Percentiles rank a stretch among this genome's conserved stretches.
Conservation (phyloP, 75 land plant species). For the Sequoiadendron giganteum region DNA sequence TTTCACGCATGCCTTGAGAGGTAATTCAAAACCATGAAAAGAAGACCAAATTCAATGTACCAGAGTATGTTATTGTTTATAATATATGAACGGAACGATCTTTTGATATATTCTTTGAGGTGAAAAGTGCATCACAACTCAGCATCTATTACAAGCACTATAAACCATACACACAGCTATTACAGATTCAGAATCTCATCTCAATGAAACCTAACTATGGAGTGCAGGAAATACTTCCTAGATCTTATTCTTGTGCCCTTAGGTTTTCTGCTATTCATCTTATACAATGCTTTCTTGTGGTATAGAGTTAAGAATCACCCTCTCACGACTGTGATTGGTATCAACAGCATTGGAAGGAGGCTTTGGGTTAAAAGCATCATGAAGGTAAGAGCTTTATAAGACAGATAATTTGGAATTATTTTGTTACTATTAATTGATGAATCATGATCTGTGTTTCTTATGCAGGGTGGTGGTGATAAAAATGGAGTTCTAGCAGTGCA, state of each 20-base stretch:
- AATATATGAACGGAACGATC: not conserved
- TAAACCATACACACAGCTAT: not conserved
- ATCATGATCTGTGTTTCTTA: not conserved
- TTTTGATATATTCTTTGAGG: not conserved
- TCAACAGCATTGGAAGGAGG: constrained; percentile 52
- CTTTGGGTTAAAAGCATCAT: constrained; percentile 70
- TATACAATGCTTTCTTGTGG: constrained; percentile 59
- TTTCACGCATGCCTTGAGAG: no score
- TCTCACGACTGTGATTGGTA: constrained; percentile 55
- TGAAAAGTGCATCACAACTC: not conserved
- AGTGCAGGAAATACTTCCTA: constrained; percentile 53
- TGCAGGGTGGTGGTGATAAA: constrained; percentile 66
- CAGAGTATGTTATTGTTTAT: no score
- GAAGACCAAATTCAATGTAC: not conserved
- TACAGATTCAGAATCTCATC: no score
- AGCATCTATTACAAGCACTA: not conserved
- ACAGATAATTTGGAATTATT: not conserved
- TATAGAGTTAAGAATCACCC: constrained; percentile 53
- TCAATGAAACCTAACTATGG: constrained; percentile 20
- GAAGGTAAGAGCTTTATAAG: constrained; percentile 32
- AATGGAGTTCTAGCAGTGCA: constrained; percentile 81
- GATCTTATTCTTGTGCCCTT: constrained; percentile 69
- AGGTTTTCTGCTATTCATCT: constrained; percentile 26
- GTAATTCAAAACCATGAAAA: not conserved
- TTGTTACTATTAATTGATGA: not conserved